phyloP scores from a whole-genome alignment of 2,329 filamentous ascomycete species.

The Diaporthe destruens region DNA sequence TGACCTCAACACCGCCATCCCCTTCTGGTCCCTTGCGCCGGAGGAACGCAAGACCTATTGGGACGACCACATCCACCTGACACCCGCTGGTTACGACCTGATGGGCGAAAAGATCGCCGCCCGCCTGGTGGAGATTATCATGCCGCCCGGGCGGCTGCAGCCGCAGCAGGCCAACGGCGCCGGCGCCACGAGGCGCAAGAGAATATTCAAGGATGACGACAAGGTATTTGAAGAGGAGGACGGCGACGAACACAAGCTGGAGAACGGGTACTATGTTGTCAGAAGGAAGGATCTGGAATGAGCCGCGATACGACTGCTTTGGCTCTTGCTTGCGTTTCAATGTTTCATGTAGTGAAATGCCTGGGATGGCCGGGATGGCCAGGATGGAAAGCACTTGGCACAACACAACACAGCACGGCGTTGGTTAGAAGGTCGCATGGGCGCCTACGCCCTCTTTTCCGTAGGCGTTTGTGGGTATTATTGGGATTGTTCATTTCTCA shows the following conservation, averaged over 20 bases:
- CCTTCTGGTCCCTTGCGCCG: slow-evolving; percentile 63
- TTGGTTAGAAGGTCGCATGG: slow-evolving; percentile 25
- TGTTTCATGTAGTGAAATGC: neutral
- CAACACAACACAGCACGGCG: slow-evolving; percentile 24
- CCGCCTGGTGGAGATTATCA: slow-evolving; percentile 62
- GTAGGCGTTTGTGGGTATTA: neutral
- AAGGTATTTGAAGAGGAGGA: slow-evolving; percentile 63
- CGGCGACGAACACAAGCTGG: slow-evolving; percentile 60
- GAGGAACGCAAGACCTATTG: slow-evolving; percentile 64
- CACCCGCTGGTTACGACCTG: slow-evolving; percentile 69
- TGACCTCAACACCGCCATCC: slow-evolving; percentile 67
- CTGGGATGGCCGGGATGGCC: neutral
- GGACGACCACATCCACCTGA: slow-evolving; percentile 73
- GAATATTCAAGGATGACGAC: slow-evolving; percentile 55
- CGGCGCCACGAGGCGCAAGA: slow-evolving; percentile 44
- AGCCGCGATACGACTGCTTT: neutral
- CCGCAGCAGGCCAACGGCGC: slow-evolving; percentile 49
- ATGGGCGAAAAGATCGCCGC: slow-evolving; percentile 71
- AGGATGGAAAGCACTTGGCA: neutral
- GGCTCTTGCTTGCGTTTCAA: neutral
- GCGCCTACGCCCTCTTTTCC: neutral
- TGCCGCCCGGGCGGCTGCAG: slow-evolving; percentile 50
- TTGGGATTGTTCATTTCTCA: neutral
- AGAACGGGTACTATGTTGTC: slow-evolving; percentile 67
- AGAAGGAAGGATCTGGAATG: slow-evolving; percentile 65